Percentiles rank a stretch among this genome's conserved stretches.
Evolutionary conservation across 1,284 basidiomycete species (phyloP).

Genomic region (Microbotryomycetes sp.): DNA sequence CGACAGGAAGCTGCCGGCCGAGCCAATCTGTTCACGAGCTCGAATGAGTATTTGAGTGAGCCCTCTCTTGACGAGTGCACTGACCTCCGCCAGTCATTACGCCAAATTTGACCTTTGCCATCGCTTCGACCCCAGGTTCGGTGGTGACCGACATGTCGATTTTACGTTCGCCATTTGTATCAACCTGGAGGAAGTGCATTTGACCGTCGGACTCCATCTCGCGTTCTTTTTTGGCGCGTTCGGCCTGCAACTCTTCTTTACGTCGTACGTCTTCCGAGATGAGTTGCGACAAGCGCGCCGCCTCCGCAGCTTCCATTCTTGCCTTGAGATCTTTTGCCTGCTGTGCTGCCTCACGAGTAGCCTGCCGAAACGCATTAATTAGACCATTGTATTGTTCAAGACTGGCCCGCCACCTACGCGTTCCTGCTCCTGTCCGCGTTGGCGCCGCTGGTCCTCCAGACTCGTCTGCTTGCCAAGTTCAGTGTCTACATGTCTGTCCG

Average conservation of each 20-base stretch:
- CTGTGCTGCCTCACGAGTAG: conserved; percentile 6
- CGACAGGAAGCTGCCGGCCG: conserved; percentile 6
- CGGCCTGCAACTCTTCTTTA: conserved; percentile 23
- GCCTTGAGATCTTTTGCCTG: conserved; percentile 10
- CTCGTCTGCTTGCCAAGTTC: conserved; percentile 28
- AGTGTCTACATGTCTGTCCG: conserved; percentile 28
- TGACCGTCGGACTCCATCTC: conserved; percentile 2
- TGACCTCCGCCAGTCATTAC: conserved; percentile 6
- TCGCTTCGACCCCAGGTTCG: background rate
- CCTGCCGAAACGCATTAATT: conserved; percentile 3
- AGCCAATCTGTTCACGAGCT: conserved; percentile 22
- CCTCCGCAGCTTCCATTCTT: conserved; percentile 22
- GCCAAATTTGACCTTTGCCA: conserved; percentile 15
- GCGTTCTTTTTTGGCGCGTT: conserved; percentile 14
- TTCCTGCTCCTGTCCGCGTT: conserved; percentile 27
- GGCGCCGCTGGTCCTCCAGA: conserved; percentile 25
- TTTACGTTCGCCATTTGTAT: background rate
- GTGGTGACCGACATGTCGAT: background rate
- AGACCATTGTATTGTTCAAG: background rate
- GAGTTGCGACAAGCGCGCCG: conserved; percentile 21
- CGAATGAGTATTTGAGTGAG: no score
- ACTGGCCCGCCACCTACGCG: conserved; percentile 8
- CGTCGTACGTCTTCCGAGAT: conserved; percentile 28
- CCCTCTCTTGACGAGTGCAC: background rate
- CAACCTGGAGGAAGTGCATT: background rate